Evolutionary conservation across 148 eudicot genomes (phyloP).

Genomic region (Rhododendron simsii): DNA sequence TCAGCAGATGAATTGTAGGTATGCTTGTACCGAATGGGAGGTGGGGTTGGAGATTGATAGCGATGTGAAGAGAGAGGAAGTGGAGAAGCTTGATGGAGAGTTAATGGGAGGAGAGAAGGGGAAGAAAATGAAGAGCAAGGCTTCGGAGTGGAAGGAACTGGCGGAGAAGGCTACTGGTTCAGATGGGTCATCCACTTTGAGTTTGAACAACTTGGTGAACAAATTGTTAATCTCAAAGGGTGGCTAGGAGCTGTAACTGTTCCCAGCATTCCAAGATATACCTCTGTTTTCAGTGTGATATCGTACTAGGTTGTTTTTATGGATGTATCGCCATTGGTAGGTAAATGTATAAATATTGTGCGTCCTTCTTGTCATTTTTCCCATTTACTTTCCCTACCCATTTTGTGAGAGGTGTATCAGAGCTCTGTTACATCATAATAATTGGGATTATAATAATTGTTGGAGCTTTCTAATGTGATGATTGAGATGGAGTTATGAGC

Average conservation of each 20-base stretch:
- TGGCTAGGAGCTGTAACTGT: too few relatives aligned
- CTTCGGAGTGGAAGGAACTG: neutral
- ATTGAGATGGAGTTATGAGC: neutral
- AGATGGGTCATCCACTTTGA: neutral
- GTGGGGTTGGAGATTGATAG: neutral
- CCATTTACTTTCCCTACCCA: too few relatives aligned
- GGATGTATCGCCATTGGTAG: neutral
- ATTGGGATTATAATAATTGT: too few relatives aligned
- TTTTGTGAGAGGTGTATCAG: too few relatives aligned
- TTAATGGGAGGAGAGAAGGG: neutral
- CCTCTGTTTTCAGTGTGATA: neutral
- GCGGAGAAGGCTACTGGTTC: neutral
- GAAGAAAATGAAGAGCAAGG: slow-evolving; percentile 4
- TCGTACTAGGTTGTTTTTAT: neutral
- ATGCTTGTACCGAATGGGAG: neutral
- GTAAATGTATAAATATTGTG: too few relatives aligned
- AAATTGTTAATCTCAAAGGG: neutral
- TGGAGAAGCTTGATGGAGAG: neutral
- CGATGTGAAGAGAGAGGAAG: neutral
- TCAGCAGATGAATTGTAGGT: neutral
- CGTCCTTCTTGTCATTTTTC: too few relatives aligned
- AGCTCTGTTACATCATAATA: neutral
- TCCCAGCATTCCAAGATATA: neutral
- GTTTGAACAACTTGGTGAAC: slow-evolving; percentile 8
- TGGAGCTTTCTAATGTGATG: neutral